Percentiles rank a stretch among this genome's conserved stretches.
phyloP scores from a whole-genome alignment of 768 basidiomycete species.

The Lentinula detonsa region DNA sequence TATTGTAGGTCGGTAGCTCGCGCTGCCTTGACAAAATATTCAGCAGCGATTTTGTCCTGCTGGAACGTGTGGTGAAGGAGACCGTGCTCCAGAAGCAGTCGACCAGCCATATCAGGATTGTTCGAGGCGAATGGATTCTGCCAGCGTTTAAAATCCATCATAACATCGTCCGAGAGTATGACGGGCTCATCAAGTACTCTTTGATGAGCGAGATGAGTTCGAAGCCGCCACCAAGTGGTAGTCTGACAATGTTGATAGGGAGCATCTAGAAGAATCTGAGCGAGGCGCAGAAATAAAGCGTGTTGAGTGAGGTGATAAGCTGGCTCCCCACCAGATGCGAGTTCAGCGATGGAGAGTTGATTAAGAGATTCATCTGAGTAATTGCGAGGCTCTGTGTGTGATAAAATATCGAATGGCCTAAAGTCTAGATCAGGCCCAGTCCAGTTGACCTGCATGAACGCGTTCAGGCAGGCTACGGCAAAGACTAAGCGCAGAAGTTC shows the following conservation, averaged over 20 bases:
- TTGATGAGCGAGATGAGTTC: constrained; percentile 66
- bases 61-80: constrained; percentile 70
- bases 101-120: constrained; percentile 63
- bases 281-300: constrained; percentile 67
- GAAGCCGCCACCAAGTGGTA: constrained; percentile 79
- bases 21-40: constrained; percentile 73
- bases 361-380: constrained; percentile 50
- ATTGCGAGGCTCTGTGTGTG: constrained; percentile 10
- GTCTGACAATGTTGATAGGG: constrained; percentile 46
- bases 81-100: constrained; percentile 70
- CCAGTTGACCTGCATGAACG: constrained; percentile 94
- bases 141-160: constrained; percentile 31
- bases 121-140: constrained; percentile 32
- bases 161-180: constrained; percentile 38
- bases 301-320: constrained; percentile 83
- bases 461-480: constrained; percentile 78
- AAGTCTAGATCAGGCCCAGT: constrained; percentile 85
- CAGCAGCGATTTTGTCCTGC: constrained; percentile 74
- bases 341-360: constrained; percentile 60
- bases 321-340: constrained; percentile 87
- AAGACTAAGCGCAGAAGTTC: constrained; percentile 58
- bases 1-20: constrained; percentile 75
- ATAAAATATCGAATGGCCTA: constrained; percentile 35
- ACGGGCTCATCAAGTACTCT: constrained; percentile 83
- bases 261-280: constrained; percentile 60